phyloP scores from a whole-genome alignment of 169 alveolate genomes.

The Amoebophrya sp. region DNA sequence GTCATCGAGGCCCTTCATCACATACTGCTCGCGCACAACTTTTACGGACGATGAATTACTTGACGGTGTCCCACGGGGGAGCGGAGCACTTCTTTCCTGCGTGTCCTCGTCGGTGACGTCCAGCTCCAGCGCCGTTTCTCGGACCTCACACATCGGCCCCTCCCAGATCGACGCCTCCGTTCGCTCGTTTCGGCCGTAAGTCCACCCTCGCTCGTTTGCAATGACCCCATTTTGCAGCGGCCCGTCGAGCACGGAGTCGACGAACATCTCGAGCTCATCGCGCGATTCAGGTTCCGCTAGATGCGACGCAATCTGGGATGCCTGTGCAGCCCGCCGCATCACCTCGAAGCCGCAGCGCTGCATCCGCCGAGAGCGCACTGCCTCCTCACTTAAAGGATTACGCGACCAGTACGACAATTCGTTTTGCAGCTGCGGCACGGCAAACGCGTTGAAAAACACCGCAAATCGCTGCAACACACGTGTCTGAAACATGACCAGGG shows the following conservation, averaged over 20 bases:
- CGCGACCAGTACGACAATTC: no score
- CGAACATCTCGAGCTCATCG: background rate
- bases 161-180: no score
- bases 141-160: no score
- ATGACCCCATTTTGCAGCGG: background rate
- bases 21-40: background rate
- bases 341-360: background rate
- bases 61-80: no score
- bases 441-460: background rate
- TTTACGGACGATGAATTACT: no score
- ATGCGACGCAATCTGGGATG: background rate
- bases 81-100: no score
- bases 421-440: background rate
- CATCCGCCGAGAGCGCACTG: background rate
- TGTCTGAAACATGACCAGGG: background rate
- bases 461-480: background rate
- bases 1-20: background rate
- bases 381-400: no score
- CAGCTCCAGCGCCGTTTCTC: no score
- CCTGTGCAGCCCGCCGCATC: background rate
- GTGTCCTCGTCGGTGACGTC: no score
- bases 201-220: background rate
- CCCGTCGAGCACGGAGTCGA: background rate
- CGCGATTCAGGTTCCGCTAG: background rate
- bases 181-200: no score